phyloP scores from a whole-genome alignment of 495 filamentous ascomycete species.

The Hypoxylon perforatum region DNA sequence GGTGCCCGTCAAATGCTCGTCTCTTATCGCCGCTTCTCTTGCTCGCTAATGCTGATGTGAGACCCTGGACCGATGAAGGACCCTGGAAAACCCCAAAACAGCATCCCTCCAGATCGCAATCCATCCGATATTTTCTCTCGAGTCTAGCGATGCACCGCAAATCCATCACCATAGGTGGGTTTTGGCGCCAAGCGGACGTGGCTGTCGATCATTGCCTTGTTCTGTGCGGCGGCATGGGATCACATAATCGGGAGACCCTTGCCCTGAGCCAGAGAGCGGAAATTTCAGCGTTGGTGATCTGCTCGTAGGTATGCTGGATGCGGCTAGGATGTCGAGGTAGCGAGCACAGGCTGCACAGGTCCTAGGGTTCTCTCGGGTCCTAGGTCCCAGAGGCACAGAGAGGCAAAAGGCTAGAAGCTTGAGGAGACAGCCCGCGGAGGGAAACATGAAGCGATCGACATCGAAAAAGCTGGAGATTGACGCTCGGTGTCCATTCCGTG shows the following conservation, averaged over 20 bases:
- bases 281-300: slow-evolving; percentile 34
- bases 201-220: slow-evolving; percentile 38
- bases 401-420: neutral
- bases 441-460: too few relatives aligned
- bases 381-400: slow-evolving; percentile 12
- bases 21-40: slow-evolving; percentile 1
- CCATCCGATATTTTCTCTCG: slow-evolving; percentile 30
- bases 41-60: slow-evolving; percentile 13
- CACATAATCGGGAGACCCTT: slow-evolving; percentile 26
- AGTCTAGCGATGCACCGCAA: slow-evolving; percentile 36
- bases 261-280: slow-evolving; percentile 17
- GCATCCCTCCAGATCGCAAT: slow-evolving; percentile 22
- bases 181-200: slow-evolving; percentile 31
- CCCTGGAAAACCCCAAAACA: neutral
- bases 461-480: too few relatives aligned
- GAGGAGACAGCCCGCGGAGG: too few relatives aligned
- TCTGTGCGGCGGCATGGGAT: slow-evolving; percentile 23
- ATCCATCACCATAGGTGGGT: slow-evolving; percentile 29
- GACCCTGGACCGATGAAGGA: slow-evolving; percentile 12
- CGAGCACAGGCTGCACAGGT: neutral
- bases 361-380: too few relatives aligned
- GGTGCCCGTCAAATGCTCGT: neutral
- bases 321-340: slow-evolving; percentile 17
- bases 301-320: slow-evolving; percentile 21
- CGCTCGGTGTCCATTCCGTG: too few relatives aligned